Evolutionary conservation across 2,329 filamentous ascomycete species (phyloP).

Genomic region (Sclerotinia sclerotiorum): DNA sequence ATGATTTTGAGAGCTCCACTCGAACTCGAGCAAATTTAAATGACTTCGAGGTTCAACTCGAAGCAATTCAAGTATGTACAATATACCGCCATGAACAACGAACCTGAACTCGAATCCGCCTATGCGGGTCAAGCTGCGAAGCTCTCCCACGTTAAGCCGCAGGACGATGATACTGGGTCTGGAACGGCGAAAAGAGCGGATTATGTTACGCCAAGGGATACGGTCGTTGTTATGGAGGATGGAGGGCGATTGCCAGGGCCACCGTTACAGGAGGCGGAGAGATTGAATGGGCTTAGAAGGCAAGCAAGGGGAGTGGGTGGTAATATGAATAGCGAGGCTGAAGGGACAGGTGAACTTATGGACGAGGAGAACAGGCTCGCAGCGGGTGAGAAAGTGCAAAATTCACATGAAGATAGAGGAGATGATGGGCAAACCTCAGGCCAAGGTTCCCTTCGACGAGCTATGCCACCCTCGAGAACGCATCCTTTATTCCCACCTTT

Average conservation of each 20-base stretch:
- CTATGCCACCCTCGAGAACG: constrained; percentile 65
- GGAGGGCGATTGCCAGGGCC: constrained; percentile 67
- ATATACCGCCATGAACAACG: constrained; percentile 17
- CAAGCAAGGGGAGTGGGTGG: constrained; percentile 41
- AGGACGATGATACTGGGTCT: constrained; percentile 32
- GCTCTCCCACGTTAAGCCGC: constrained; percentile 46
- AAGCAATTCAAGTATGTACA: constrained; percentile 20
- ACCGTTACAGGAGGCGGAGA: constrained; percentile 67
- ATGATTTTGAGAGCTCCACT: constrained; percentile 14
- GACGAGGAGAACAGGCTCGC: constrained; percentile 34
- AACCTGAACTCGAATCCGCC: constrained; percentile 8
- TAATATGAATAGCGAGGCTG: constrained; percentile 42
- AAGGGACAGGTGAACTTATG: constrained; percentile 37
- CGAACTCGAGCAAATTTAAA: constrained; percentile 11
- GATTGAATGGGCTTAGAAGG: constrained; percentile 63
- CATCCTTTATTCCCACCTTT: constrained; percentile 83
- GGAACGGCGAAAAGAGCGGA: constrained; percentile 60
- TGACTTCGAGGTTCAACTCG: constrained; percentile 13
- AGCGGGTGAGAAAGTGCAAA: background rate
- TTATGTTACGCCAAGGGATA: constrained; percentile 69
- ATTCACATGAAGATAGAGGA: constrained; percentile 27
- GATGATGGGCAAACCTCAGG: constrained; percentile 46
- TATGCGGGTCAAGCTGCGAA: constrained; percentile 63
- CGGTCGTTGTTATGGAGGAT: constrained; percentile 67
- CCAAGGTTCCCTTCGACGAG: constrained; percentile 48